Evolutionary conservation across 148 eudicot genomes (phyloP).

Genomic region (Chenopodium album): DNA sequence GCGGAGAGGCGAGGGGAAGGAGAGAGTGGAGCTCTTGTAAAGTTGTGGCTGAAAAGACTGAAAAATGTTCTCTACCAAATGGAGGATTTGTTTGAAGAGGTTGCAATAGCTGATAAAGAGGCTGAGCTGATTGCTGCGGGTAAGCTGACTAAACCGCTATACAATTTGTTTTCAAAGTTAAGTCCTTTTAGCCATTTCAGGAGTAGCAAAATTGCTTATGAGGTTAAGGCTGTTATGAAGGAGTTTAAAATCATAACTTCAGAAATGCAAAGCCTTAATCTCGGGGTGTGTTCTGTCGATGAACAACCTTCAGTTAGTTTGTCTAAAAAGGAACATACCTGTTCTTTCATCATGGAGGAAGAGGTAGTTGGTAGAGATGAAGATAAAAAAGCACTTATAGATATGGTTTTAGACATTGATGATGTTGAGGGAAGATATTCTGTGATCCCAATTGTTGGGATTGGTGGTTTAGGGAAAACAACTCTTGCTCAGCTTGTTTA

Average conservation of each 20-base stretch:
- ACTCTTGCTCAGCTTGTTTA: conserved; percentile 15
- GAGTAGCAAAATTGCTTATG: neutral
- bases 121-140: neutral
- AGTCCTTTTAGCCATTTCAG: neutral
- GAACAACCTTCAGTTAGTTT: neutral
- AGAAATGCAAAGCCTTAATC: neutral
- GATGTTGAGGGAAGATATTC: neutral
- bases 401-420: neutral
- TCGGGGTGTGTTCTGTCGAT: neutral
- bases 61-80: neutral
- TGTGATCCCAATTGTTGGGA: conserved; percentile 16
- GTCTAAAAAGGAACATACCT: neutral
- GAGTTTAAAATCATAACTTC: neutral
- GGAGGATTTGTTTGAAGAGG: conserved; percentile 21
- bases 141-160: neutral
- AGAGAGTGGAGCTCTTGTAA: neutral
- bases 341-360: neutral
- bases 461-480: conserved; percentile 23
- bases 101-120: neutral
- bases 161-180: neutral
- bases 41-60: conserved; percentile 16
- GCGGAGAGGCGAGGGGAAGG: conserved; percentile 8
- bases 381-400: neutral
- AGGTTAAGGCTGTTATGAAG: neutral
- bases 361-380: conserved; percentile 15